Evolutionary conservation across 768 basidiomycete genomes (phyloP).

Genomic region (Phaeotremella fagi): DNA sequence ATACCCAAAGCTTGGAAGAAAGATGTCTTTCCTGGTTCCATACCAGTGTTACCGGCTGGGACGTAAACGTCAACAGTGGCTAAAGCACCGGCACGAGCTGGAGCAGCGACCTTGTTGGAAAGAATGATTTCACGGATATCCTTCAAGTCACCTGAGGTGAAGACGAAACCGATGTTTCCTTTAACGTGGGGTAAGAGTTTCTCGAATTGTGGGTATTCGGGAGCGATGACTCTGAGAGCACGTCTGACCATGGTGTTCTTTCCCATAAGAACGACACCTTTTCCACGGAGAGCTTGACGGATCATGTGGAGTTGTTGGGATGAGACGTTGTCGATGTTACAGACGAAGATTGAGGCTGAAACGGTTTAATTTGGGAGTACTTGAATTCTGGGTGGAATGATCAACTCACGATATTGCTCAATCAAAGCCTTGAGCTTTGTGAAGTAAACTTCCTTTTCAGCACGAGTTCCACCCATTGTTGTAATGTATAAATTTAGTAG

Average conservation of each 20-base stretch:
- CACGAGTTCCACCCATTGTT: slow-evolving; percentile 85
- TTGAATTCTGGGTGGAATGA: not conserved
- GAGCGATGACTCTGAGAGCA: slow-evolving; percentile 83
- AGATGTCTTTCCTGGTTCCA: slow-evolving; percentile 99
- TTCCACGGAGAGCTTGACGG: slow-evolving; percentile 76
- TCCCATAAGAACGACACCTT: slow-evolving; percentile 96
- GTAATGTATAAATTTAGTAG: slow-evolving; percentile 28
- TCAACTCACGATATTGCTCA: slow-evolving; percentile 71
- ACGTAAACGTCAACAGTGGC: slow-evolving; percentile 89
- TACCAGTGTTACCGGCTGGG: slow-evolving; percentile 95
- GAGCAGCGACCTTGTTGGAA: slow-evolving; percentile 96
- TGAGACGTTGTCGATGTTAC: slow-evolving; percentile 99
- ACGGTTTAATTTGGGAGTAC: not conserved
- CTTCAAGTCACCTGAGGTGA: slow-evolving; percentile 86
- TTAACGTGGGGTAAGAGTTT: slow-evolving; percentile 89
- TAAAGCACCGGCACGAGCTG: slow-evolving; percentile 94
- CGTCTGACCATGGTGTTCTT: slow-evolving; percentile 99
- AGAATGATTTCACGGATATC: slow-evolving; percentile 88
- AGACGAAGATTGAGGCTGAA: slow-evolving; percentile 94
- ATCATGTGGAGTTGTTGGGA: slow-evolving; percentile 99
- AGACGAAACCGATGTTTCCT: slow-evolving; percentile 99
- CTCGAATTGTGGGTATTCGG: slow-evolving; percentile 90
- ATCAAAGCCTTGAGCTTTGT: slow-evolving; percentile 88
- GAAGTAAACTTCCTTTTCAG: slow-evolving; percentile 89
- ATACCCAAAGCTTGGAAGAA: slow-evolving; percentile 99